Base-by-base conservation (phyloP, 2,329 filamentous ascomycete species). In the Microascus cirrosus region DNA sequence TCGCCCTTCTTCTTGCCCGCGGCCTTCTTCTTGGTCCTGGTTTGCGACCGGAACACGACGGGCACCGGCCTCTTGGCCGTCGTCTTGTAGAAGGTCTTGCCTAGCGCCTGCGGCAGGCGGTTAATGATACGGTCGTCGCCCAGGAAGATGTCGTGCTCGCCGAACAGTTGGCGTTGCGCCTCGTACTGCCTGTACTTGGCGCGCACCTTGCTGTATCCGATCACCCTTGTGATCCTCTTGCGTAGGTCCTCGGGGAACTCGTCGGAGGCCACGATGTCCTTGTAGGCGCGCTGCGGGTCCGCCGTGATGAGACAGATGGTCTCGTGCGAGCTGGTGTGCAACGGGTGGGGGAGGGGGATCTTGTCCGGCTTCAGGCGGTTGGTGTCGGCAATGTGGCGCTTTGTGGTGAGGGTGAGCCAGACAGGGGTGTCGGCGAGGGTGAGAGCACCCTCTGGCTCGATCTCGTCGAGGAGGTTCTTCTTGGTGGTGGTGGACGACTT, bases 81-180 rank as follows among this genome's bases (percentile, higher is more conserved):
- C 59, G 76, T 80, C 76, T 91, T 87, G 81, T 94, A 97, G 72
- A 99, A 97, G 1, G 87, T 87, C 77, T 96, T 97, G 65, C 93
- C 94, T 13, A 99, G 83, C 2, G 85, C 77, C 62, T 83, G 81
- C 59, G 92, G 90, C 60, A 97, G 79, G 32, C 78, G 75, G 69
- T 81, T 85, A 67, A 86, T 78, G 65, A 99, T 88, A 54, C 94
- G 81, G 68, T 96, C 89, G 70, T 99, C 94, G 56, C 89, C 93
- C 59, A 99, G 80, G 76, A 99, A 97, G 59, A 97, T 76, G 69
- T 97, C 94, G 72, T 96, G 90, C 71, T 96, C 90, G 52, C 84
- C 77, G 61, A 87, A 82, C 39, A 99, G 81, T 71, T 94, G 90
- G 62, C 94, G 81, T 72, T 89, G 85, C 57, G 84, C 84, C 76